Evolutionary conservation across 306 rosid genomes (phyloP), one percentile per base, ranked within the genome.

Genomic region (Gynostemma pentaphyllum): DNA sequence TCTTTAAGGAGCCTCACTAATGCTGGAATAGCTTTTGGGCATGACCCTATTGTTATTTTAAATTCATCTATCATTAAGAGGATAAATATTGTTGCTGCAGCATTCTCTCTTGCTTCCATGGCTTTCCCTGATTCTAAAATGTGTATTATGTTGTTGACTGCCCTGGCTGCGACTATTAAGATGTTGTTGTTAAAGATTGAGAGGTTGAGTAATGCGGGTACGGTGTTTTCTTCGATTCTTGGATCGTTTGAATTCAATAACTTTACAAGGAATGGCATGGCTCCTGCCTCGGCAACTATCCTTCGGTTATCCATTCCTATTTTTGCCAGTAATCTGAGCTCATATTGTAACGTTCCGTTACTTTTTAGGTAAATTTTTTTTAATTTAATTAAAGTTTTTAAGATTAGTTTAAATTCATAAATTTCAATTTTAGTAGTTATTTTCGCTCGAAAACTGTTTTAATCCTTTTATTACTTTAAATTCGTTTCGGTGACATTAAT

Each of bases 31-130:
- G 94, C 85, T 63, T 74, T 82, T 7, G 88, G 80, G 1, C 65
- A 68, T 4, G 78, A 74, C 12, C 96, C 98, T 15, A 92, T 86
- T 2, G 75, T 76, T 29, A 82, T 81, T 64, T 88, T 92, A 67
- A 73, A 82, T 29, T 92, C 96, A 50, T 92, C 95, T 0, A 86
- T 68, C 79, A 88, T 88, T 3, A 88, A 74, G 68, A 92, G 74
- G 76, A 95, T 88, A 62, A 66, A 88, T 30, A 92, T 77, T 50
- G 94, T 64, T 29, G 98, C 95, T 5, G 96, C 98, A 4, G 96
- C 96, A 70, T 92, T 92, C 72, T 86, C 95, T 69, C 95, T 84
- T 32, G 96, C 92, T 63, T 82, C 98, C 96, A 79, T 86, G 1
- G 94, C 82, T 61, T 71, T 82, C 29, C 96, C 98, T 9, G 75